Evolutionary conservation across 441 rosid genomes (phyloP).

Genomic region (Brassica balearica): DNA sequence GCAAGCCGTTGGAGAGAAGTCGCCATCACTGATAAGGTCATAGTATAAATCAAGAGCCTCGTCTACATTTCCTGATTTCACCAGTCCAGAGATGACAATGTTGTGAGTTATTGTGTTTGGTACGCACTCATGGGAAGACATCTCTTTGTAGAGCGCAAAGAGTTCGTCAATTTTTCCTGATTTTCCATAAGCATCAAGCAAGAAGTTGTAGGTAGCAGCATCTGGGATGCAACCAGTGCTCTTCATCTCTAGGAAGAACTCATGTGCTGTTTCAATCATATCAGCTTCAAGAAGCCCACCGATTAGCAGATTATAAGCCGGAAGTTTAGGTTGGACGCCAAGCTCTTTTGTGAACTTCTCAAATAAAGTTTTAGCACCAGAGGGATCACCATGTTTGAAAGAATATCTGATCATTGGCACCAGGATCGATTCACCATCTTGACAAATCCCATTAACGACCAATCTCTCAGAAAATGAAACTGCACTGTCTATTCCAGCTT

Average conservation of each 20-base stretch:
- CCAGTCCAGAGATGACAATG: constrained; percentile 76
- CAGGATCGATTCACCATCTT: constrained; percentile 63
- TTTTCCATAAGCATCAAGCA: constrained; percentile 77
- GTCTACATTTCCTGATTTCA: constrained; percentile 64
- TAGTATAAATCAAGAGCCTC: constrained; percentile 76
- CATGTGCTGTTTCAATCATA: constrained; percentile 55
- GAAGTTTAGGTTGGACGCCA: constrained; percentile 58
- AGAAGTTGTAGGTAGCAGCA: constrained; percentile 71
- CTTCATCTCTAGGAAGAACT: constrained; percentile 68
- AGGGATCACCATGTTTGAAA: constrained; percentile 63
- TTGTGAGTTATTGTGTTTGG: constrained; percentile 80
- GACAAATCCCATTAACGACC: constrained; percentile 55
- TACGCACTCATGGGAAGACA: constrained; percentile 61
- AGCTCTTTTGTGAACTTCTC: constrained; percentile 65
- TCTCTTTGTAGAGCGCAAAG: constrained; percentile 65
- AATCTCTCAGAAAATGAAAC: constrained; percentile 69
- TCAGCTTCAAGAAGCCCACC: constrained; percentile 66
- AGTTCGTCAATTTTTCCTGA: constrained; percentile 61
- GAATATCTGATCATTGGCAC: constrained; percentile 69
- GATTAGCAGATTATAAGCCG: constrained; percentile 66
- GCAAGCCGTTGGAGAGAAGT: constrained; percentile 79
- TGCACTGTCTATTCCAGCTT: constrained; percentile 68
- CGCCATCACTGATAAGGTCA: constrained; percentile 69
- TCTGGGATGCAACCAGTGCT: constrained; percentile 66
- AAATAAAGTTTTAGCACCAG: constrained; percentile 60